Conservation (phyloP, 352 stramenopile species). For the Phytopythium montanum region DNA sequence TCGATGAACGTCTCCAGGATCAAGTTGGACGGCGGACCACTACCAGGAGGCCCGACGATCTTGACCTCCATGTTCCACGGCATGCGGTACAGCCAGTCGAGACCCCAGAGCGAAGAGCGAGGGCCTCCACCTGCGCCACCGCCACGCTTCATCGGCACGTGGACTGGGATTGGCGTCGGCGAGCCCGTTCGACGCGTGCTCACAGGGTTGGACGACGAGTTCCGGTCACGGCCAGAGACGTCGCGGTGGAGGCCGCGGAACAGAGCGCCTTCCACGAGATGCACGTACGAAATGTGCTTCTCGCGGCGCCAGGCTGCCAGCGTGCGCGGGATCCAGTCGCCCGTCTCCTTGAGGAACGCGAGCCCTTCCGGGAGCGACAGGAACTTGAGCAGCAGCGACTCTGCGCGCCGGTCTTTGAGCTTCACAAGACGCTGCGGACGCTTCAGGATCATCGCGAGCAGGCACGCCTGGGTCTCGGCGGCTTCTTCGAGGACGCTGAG, state of each 20-base stretch:
- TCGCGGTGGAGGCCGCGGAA: conserved; percentile 83
- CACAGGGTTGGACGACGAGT: conserved; percentile 13
- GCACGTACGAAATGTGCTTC: conserved; percentile 85
- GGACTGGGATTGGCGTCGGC: conserved; percentile 79
- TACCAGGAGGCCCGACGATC: conserved; percentile 82
- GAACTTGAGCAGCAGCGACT: conserved; percentile 82
- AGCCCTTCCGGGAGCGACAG: conserved; percentile 76
- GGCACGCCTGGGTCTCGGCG: conserved; percentile 75
- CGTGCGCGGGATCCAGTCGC: conserved; percentile 81
- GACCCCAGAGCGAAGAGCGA: conserved; percentile 71
- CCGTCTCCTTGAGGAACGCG: conserved; percentile 72
- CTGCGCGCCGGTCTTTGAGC: conserved; percentile 73
- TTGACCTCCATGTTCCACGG: conserved; percentile 92
- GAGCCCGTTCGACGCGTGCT: conserved; percentile 46
- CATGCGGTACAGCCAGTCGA: conserved; percentile 90
- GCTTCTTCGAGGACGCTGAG: conserved; percentile 86
- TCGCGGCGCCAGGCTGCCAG: conserved; percentile 72
- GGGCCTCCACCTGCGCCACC: conserved; percentile 57
- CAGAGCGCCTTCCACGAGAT: conserved; percentile 75
- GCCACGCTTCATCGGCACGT: conserved; percentile 79
- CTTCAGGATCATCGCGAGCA: conserved; percentile 84
- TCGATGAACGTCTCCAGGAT: conserved; percentile 89
- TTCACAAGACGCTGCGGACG: conserved; percentile 73
- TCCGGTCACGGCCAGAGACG: conserved; percentile 62
- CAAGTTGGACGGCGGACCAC: conserved; percentile 77